Percentiles rank a stretch among this genome's conserved stretches.
phyloP scores from a whole-genome alignment of 805 yeast genomes.

The Yarrowia yakushimensis region DNA sequence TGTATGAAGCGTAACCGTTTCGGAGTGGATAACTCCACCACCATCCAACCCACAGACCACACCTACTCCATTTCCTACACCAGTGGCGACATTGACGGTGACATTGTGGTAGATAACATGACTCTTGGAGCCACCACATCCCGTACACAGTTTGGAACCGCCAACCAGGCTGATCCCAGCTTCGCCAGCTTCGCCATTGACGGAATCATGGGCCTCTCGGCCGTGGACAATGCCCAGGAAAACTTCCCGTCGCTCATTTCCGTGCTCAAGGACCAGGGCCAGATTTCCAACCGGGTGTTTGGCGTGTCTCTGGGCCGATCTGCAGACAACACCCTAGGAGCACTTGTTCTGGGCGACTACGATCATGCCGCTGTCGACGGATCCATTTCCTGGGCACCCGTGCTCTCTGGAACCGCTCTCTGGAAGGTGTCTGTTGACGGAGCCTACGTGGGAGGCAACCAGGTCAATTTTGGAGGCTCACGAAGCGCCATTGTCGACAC shows the following conservation, averaged over 20 bases:
- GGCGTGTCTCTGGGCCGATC: conserved; percentile 45
- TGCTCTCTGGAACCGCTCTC: conserved; percentile 35
- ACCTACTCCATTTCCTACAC: conserved; percentile 52
- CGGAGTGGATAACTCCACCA: conserved; percentile 26
- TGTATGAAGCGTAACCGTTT: conserved; percentile 41
- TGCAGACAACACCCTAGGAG: conserved; percentile 39
- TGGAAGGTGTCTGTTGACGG: conserved; percentile 51
- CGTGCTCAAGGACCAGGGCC: conserved; percentile 30
- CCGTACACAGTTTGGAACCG: conserved; percentile 50
- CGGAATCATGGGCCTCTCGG: conserved; percentile 60
- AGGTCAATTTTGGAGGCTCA: conserved; percentile 37
- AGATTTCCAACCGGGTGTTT: conserved; percentile 41
- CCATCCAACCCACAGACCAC: conserved; percentile 28
- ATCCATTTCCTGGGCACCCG: conserved; percentile 42
- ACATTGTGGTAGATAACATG: conserved; percentile 42
- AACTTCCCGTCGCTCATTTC: conserved; percentile 35
- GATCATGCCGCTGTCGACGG: conserved; percentile 42
- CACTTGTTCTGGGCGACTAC: conserved; percentile 46
- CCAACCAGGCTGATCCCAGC: conserved; percentile 50
- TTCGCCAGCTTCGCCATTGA: conserved; percentile 52
- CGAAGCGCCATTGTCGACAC: conserved; percentile 53
- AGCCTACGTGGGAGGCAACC: conserved; percentile 40
- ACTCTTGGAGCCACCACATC: conserved; percentile 41
- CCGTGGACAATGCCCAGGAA: conserved; percentile 41
- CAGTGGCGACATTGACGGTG: conserved; percentile 53